phyloP scores from a whole-genome alignment of 1,139 yeast species.

The Blastobotrys capitulatus region DNA sequence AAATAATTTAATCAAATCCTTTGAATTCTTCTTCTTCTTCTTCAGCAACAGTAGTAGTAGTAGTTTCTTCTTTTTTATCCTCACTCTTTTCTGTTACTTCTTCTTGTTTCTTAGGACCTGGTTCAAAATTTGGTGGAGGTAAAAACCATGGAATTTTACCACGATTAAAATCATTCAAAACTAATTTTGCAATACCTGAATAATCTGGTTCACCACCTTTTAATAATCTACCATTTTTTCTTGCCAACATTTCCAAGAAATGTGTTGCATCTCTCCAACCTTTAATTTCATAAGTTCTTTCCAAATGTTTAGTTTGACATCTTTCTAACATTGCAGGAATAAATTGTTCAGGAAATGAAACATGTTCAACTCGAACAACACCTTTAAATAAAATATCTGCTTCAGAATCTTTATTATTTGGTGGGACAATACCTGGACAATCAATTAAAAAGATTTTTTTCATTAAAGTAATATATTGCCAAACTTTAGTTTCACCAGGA shows the following conservation, averaged over 20 bases:
- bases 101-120: constrained; percentile 40
- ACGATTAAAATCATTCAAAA: constrained; percentile 89
- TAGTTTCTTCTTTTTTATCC: constrained; percentile 12
- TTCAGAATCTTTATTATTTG: constrained; percentile 80
- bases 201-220: constrained; percentile 99
- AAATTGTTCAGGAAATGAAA: constrained; percentile 90
- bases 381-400: constrained; percentile 95
- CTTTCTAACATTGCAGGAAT: constrained; percentile 81
- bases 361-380: constrained; percentile 96
- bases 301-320: constrained; percentile 86
- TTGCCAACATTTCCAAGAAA: constrained; percentile 83
- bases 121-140: constrained; percentile 51
- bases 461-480: constrained; percentile 98
- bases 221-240: constrained; percentile 84
- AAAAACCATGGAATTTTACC: constrained; percentile 99
- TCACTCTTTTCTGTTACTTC: constrained; percentile 15
- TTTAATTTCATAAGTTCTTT: constrained; percentile 88
- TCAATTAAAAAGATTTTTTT: constrained; percentile 91
- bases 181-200: constrained; percentile 83
- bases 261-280: constrained; percentile 88
- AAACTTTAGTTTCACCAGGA: constrained; percentile 98
- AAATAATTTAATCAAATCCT: constrained; percentile 12
- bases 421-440: constrained; percentile 99
- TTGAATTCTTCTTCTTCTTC: constrained; percentile 21
- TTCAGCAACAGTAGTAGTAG: too few relatives aligned